Base-by-base conservation (phyloP, 208 protist species). In the Blastocrithidia nonstop region DNA sequence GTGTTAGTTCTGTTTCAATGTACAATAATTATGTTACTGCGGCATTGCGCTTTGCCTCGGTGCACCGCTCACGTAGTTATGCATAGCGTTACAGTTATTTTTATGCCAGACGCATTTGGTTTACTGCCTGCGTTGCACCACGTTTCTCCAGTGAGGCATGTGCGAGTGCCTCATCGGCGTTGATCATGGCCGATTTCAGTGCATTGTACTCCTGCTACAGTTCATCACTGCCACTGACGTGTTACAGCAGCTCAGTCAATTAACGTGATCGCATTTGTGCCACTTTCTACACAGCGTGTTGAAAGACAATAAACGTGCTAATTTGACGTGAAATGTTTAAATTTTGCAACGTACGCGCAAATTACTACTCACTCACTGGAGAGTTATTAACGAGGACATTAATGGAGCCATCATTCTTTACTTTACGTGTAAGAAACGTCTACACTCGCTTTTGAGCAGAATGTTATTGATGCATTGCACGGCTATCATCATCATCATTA, bases 201-300 rank as follows among this genome's bases (percentile, higher is more conserved):
- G 40, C 29, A 6, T 96, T 75, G 66, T 99, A 99, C 51, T 99
- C 95, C 0, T 49, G 33, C 27, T 80, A 74, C 1, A 97, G 73
- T 19, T 95, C 81, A 4, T 44, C 83, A 32, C 91, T 97, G 16
- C 94, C 92, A 57, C 79, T 94, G 16, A 99, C 74, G 25, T 92
- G 51, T 57, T 99, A 97, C 7, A 99, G 71, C n/a, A 98, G 51
- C 24, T 81, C 71, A 4, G 96, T 97, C 13, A 99, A 69, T 47
- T 99, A 83, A 41, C 83, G 77, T 15, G 93, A 80, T 23, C 66
- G 84, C 48, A 97, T 96, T n/a, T 81, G 71, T 3, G 95, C 95
- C 3, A 99, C 68, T 1, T 57, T 63, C 38, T 97, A 83, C 4
- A 99, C 95, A 50, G 99, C 93, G 52, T 98, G 95, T 61, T 98